Evolutionary conservation across 2,329 filamentous ascomycete species (phyloP).

Genomic region (Sporothrix brunneoviolacea): DNA sequence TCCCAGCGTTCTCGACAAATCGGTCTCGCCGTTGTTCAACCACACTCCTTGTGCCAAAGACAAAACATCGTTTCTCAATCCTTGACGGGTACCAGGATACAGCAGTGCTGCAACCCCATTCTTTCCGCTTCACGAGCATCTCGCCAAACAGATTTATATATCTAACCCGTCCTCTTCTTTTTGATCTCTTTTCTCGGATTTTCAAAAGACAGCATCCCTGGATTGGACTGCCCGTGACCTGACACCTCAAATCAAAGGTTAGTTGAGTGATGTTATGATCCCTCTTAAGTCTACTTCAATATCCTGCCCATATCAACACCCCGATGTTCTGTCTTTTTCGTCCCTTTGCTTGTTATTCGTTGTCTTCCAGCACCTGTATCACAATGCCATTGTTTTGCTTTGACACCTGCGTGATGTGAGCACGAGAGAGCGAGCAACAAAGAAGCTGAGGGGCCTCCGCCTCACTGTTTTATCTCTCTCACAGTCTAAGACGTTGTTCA

Average conservation of each 20-base stretch:
- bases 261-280: neutral
- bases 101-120: slow-evolving; percentile 21
- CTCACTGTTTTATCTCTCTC: neutral
- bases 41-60: slow-evolving; percentile 13
- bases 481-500: neutral
- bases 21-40: slow-evolving; percentile 19
- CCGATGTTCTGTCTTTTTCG: no score
- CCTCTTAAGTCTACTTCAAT: no score
- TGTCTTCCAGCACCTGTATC: no score
- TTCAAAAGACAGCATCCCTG: slow-evolving; percentile 8
- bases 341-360: no score
- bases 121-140: slow-evolving; percentile 12
- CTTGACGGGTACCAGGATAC: slow-evolving; percentile 21
- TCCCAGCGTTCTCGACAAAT: neutral
- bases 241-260: neutral
- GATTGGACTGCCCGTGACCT: slow-evolving; percentile 12
- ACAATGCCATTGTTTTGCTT: neutral
- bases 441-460: no score
- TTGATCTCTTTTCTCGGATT: neutral
- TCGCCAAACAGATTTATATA: slow-evolving; percentile 8
- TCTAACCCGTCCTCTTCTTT: neutral
- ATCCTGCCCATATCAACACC: no score
- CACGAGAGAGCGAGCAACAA: no score
- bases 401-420: no score
- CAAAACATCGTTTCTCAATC: slow-evolving; percentile 11